phyloP scores from a whole-genome alignment of 179 eudicot species.

The Sideroxylon spinosum region DNA sequence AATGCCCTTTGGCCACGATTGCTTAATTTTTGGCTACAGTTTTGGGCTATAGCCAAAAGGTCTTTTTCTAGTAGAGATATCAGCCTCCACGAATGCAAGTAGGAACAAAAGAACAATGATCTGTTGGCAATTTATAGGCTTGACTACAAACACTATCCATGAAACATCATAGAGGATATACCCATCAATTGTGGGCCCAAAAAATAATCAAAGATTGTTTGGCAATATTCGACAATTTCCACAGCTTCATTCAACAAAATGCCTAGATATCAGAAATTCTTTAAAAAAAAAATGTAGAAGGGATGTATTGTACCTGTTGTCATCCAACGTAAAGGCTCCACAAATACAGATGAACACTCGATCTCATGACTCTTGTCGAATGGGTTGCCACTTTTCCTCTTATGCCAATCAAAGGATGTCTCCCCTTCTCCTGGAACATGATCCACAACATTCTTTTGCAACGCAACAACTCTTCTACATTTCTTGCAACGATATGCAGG shows the following conservation, averaged over 20 bases:
- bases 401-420: slow-evolving; percentile 81
- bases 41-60: no score
- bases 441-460: slow-evolving; percentile 70
- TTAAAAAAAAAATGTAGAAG: background rate
- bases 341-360: slow-evolving; percentile 83
- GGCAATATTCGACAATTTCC: background rate
- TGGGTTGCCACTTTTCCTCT: slow-evolving; percentile 63
- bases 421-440: slow-evolving; percentile 92
- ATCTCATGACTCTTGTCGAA: slow-evolving; percentile 54
- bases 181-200: background rate
- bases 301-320: slow-evolving; percentile 48
- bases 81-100: background rate
- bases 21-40: no score
- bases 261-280: background rate
- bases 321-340: slow-evolving; percentile 98
- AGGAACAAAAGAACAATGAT: background rate
- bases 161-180: background rate
- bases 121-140: background rate
- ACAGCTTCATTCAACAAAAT: background rate
- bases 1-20: no score
- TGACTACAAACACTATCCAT: background rate
- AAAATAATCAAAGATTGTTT: background rate
- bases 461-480: slow-evolving; percentile 81
- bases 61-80: no score
- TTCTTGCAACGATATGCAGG: slow-evolving; percentile 84